Conservation (phyloP, 768 basidiomycete species). For the Obba rivulosa region DNA sequence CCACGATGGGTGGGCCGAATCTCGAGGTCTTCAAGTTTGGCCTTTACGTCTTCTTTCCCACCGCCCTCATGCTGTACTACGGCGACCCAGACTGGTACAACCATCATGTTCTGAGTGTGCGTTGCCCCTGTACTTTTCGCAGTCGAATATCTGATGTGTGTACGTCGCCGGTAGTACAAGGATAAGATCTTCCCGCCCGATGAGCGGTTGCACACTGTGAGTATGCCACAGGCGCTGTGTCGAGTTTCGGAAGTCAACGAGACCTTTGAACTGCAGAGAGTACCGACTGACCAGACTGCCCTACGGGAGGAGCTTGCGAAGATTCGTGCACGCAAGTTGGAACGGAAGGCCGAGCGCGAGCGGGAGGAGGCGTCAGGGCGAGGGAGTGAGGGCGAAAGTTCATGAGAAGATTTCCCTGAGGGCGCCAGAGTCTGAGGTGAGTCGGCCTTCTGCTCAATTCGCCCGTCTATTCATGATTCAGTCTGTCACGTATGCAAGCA, state of each 20-base stretch:
- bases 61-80: constrained; percentile 75
- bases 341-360: constrained; percentile 38
- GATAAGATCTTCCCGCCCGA: constrained; percentile 64
- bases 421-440: background rate
- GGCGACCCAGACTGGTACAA: constrained; percentile 88
- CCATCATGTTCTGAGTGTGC: constrained; percentile 68
- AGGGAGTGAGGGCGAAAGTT: background rate
- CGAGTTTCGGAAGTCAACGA: background rate
- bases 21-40: constrained; percentile 90
- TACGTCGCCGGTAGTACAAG: constrained; percentile 48
- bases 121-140: constrained; percentile 12
- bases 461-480: background rate
- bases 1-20: constrained; percentile 67
- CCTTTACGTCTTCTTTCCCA: constrained; percentile 80
- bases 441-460: background rate
- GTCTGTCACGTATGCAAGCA: background rate
- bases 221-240: background rate
- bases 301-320: constrained; percentile 67
- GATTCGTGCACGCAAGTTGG: constrained; percentile 59
- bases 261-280: constrained; percentile 31
- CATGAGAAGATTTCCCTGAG: background rate
- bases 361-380: constrained; percentile 24
- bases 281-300: constrained; percentile 63
- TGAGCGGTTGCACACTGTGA: constrained; percentile 50
- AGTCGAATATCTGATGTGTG: background rate